These are phyloP conservation scores for Wickerhamiella allomyrinae DNA, from an alignment of 805 yeast species.

Conservation along the genomic window DNA sequence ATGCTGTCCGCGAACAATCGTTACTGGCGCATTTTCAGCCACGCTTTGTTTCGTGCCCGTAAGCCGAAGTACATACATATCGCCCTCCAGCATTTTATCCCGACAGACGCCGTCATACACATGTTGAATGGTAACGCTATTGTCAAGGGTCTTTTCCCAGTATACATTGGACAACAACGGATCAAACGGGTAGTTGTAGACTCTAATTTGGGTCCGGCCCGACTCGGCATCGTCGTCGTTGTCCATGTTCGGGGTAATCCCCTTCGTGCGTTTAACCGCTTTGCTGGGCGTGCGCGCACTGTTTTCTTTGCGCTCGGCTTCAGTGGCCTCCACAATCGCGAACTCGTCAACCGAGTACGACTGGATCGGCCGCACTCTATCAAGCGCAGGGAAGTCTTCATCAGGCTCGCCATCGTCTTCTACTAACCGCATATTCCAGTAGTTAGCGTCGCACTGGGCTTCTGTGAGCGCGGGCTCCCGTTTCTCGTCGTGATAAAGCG, in stretches of 20 bases:
- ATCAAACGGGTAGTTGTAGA: constrained; percentile 24
- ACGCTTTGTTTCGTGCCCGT: constrained; percentile 17
- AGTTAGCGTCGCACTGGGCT: constrained; percentile 38
- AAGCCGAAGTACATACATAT: constrained; percentile 22
- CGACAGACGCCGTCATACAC: constrained; percentile 23
- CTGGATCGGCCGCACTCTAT: constrained; percentile 46
- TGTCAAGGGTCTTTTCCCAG: constrained; percentile 18
- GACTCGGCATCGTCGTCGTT: constrained; percentile 1
- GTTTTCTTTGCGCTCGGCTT: constrained; percentile 23
- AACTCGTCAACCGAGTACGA: constrained; percentile 73
- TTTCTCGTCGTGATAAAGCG: constrained; percentile 19
- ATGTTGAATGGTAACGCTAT: constrained; percentile 13
- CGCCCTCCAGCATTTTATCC: constrained; percentile 21
- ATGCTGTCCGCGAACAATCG: constrained; percentile 17
- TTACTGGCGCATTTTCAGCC: constrained; percentile 8
- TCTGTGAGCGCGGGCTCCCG: constrained; percentile 19
- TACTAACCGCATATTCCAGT: constrained; percentile 64
- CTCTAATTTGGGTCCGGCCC: constrained; percentile 10
- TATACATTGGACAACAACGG: constrained; percentile 19
- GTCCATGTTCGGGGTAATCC: neutral
- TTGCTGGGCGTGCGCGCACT: constrained; percentile 23
- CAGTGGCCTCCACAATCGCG: constrained; percentile 49
- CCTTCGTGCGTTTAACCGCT: neutral
- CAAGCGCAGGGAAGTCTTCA: constrained; percentile 75
- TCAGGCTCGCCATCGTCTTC: constrained; percentile 94